Percentiles rank a stretch among this genome's conserved stretches.
phyloP scores from a whole-genome alignment of 176 grass and related monocot genomes.

The Typha latifolia region DNA sequence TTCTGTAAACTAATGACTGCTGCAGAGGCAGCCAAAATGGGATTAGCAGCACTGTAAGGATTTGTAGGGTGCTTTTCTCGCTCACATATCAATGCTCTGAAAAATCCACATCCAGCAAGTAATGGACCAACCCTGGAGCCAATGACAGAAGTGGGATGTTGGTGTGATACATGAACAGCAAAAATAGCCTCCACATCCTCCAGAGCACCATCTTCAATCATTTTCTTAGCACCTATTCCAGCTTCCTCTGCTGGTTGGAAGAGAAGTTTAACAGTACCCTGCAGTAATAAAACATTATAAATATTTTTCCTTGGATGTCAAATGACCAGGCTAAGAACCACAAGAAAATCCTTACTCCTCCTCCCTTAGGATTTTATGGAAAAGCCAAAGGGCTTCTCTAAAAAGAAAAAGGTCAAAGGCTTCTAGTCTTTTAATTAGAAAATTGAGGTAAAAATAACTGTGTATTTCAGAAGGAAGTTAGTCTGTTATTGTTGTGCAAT shows the following conservation, averaged over 20 bases:
- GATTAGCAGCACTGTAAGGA: conserved; percentile 9
- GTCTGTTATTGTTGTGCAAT: no score
- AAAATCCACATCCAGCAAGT: conserved; percentile 94
- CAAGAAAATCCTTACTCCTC: no score
- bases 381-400: no score
- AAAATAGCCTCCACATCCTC: conserved; percentile 88
- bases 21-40: conserved; percentile 60
- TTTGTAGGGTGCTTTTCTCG: conserved; percentile 2
- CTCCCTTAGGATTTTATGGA: no score
- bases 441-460: no score
- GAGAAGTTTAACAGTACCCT: conserved; percentile 89
- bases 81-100: conserved; percentile 50
- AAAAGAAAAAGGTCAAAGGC: no score
- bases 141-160: conserved; percentile 58
- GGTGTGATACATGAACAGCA: conserved; percentile 76
- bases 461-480: no score
- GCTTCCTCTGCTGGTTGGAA: conserved; percentile 98
- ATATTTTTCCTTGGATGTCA: no score
- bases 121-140: conserved; percentile 62
- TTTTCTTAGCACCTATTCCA: conserved; percentile 79
- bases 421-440: no score
- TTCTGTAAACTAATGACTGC: conserved; percentile 71
- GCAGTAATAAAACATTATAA: conserved; percentile 2
- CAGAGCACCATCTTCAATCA: conserved; percentile 92
- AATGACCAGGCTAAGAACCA: no score